Evolutionary conservation across 2,329 filamentous ascomycete genomes (phyloP).

Genomic region (Monilinia vaccinii-corymbosi): DNA sequence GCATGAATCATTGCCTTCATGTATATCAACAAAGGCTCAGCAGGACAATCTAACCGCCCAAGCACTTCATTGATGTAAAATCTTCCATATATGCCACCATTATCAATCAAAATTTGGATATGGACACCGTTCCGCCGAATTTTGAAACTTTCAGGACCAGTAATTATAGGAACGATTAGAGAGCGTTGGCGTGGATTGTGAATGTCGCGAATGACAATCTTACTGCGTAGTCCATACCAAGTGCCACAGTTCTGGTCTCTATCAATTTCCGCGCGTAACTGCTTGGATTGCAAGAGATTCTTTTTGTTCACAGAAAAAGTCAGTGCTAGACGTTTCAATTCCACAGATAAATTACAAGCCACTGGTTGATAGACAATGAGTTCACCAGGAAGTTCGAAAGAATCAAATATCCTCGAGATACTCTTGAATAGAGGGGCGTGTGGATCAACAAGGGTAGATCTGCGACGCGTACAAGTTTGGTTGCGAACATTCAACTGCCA

Average conservation of each 20-base stretch:
- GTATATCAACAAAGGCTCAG: slow-evolving; percentile 46
- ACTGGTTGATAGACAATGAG: slow-evolving; percentile 40
- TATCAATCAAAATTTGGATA: neutral
- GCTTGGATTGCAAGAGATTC: slow-evolving; percentile 36
- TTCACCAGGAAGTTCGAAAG: slow-evolving; percentile 38
- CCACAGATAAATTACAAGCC: slow-evolving; percentile 32
- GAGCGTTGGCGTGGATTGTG: slow-evolving; percentile 36
- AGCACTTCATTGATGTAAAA: slow-evolving; percentile 27
- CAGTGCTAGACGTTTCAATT: slow-evolving; percentile 44
- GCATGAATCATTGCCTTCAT: slow-evolving; percentile 52
- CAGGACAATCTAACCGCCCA: slow-evolving; percentile 45
- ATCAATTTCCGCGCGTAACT: slow-evolving; percentile 46
- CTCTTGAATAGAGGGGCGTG: slow-evolving; percentile 33
- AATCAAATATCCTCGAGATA: slow-evolving; percentile 37
- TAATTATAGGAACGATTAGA: slow-evolving; percentile 45
- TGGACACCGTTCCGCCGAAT: neutral
- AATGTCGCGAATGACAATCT: slow-evolving; percentile 43
- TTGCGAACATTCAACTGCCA: slow-evolving; percentile 33
- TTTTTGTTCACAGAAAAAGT: slow-evolving; percentile 40
- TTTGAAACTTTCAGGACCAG: slow-evolving; percentile 8
- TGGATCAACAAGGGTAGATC: slow-evolving; percentile 40
- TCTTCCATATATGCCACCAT: neutral
- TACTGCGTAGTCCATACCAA: slow-evolving; percentile 49
- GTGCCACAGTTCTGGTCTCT: slow-evolving; percentile 49
- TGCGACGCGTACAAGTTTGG: slow-evolving; percentile 5